Evolutionary conservation across 2,329 filamentous ascomycete genomes (phyloP).

Genomic region (Aureobasidium lini): DNA sequence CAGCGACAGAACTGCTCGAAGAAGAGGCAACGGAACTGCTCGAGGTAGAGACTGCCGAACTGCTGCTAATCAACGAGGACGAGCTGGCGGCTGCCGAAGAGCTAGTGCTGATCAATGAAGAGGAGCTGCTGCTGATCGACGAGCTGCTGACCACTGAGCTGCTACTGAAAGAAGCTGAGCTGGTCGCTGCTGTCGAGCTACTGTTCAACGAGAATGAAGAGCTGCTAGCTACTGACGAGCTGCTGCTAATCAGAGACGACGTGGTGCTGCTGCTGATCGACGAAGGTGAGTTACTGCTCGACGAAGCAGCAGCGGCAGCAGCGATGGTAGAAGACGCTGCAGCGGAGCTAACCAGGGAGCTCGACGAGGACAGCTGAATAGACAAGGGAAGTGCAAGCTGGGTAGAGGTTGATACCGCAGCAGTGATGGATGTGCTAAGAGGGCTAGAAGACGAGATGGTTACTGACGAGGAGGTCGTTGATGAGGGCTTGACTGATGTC

Average conservation of each 20-base stretch:
- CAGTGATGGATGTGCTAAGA: not conserved
- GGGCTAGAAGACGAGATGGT: not conserved
- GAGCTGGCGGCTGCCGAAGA: not conserved
- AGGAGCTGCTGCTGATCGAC: no score
- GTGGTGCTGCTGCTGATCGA: not conserved
- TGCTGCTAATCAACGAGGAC: no score
- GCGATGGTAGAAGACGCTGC: not conserved
- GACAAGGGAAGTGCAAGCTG: not conserved
- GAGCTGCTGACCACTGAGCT: no score
- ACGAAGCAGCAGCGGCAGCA: not conserved
- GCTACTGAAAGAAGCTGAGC: no score
- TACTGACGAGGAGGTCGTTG: conserved; percentile 7
- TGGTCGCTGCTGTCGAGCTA: no score
- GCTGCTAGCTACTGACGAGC: not conserved
- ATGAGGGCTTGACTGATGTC: not conserved
- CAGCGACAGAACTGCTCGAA: not conserved
- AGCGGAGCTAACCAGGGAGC: not conserved
- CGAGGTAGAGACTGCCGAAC: not conserved
- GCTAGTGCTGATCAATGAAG: not conserved
- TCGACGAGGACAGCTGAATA: not conserved
- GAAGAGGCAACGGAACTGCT: not conserved
- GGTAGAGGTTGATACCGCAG: not conserved
- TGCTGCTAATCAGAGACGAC: not conserved
- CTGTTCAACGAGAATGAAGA: not conserved
- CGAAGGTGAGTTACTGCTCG: not conserved